Conservation (phyloP, 2,329 filamentous ascomycete genomes). For the Aspergillus sp. region DNA sequence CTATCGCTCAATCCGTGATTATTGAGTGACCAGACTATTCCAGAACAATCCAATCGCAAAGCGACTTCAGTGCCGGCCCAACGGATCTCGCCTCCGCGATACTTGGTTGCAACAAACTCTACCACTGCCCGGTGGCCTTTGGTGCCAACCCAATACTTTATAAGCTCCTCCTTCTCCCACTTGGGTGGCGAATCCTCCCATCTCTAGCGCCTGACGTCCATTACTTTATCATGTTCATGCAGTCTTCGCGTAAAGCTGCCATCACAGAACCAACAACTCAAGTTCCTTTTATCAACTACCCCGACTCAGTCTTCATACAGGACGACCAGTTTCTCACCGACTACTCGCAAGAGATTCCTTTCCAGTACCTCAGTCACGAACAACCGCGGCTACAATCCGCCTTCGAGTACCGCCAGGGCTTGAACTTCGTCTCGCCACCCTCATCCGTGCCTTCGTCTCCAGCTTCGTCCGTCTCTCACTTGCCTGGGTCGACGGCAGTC, state of each 20-base stretch:
- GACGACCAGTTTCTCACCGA: constrained; percentile 44
- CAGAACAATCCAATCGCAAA: constrained; percentile 9
- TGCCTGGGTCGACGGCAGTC: constrained; percentile 34
- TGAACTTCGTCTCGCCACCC: constrained; percentile 41
- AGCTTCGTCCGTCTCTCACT: constrained; percentile 36
- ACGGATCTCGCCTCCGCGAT: constrained; percentile 32
- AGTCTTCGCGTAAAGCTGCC: constrained; percentile 47
- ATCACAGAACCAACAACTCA: constrained; percentile 42
- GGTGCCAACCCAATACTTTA: constrained; percentile 31
- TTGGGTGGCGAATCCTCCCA: constrained; percentile 29
- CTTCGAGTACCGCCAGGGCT: constrained; percentile 37
- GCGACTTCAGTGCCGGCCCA: constrained; percentile 13
- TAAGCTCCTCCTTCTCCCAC: constrained; percentile 20
- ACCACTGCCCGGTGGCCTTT: constrained; percentile 21
- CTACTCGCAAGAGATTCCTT: constrained; percentile 31
- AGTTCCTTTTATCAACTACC: constrained; percentile 30
- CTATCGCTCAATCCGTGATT: not conserved
- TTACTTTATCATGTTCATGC: constrained; percentile 43
- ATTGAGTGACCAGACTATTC: constrained; percentile 4
- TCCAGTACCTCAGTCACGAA: constrained; percentile 31
- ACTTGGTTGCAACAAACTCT: constrained; percentile 1
- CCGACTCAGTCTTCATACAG: constrained; percentile 43
- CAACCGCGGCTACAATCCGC: constrained; percentile 37
- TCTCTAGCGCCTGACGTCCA: constrained; percentile 32
- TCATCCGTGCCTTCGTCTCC: constrained; percentile 44